A percentile compares a stretch with the other conserved stretches of the same genome.
Conservation (phyloP, 768 basidiomycete genomes). For the Lactarius deliciosus region DNA sequence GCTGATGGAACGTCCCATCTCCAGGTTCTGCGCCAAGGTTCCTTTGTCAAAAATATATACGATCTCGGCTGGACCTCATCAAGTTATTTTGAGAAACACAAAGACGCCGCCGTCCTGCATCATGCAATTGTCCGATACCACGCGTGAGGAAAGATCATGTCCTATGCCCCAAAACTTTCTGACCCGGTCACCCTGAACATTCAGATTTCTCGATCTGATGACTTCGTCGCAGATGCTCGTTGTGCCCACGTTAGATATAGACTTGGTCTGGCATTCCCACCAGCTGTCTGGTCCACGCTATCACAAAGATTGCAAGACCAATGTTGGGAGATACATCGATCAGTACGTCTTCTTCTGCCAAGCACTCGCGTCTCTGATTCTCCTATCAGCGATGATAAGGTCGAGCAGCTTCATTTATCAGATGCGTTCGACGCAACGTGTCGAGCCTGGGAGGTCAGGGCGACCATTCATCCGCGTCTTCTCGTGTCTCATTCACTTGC, state of each 20-base stretch:
- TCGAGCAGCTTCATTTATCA: constrained; percentile 46
- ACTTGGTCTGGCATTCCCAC: constrained; percentile 75
- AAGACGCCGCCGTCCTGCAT: constrained; percentile 44
- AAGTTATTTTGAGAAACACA: constrained; percentile 41
- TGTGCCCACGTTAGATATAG: constrained; percentile 71
- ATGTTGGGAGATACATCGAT: constrained; percentile 49
- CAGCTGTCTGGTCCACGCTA: constrained; percentile 56
- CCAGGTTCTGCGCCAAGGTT: constrained; percentile 56
- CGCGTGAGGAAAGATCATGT: constrained; percentile 40
- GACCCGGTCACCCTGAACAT: background rate
- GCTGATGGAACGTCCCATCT: background rate
- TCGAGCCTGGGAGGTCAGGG: constrained; percentile 46
- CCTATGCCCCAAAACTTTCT: background rate
- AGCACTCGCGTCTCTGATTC: background rate
- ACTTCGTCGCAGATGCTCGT: constrained; percentile 45
- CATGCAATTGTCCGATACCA: constrained; percentile 59
- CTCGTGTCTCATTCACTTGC: background rate
- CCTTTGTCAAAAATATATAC: constrained; percentile 54
- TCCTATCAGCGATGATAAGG: constrained; percentile 46
- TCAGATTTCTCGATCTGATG: constrained; percentile 57
- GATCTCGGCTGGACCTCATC: constrained; percentile 52
- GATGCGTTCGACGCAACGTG: constrained; percentile 52
- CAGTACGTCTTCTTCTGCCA: constrained; percentile 41
- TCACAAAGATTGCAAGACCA: constrained; percentile 42
- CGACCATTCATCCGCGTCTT: background rate